Evolutionary conservation across 2,329 filamentous ascomycete species (phyloP), one percentile per base, ranked within the genome.

Genomic region (Colletotrichum horii): DNA sequence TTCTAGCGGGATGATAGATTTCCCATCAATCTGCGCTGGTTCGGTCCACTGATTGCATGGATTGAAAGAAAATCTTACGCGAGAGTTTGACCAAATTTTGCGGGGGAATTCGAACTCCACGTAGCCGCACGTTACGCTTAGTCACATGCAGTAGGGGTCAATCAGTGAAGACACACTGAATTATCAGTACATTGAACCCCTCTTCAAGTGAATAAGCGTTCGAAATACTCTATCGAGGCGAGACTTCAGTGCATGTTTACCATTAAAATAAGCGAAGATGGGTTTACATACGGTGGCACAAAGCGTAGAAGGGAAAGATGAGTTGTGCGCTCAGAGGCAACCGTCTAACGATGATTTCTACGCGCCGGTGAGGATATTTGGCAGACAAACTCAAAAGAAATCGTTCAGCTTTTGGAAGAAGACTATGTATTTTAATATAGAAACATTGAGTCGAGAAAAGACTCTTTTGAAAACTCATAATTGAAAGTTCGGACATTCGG

Each of bases 51-150:
- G 61, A 71, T 75, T 71, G 38, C 68, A 61, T 38, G 68, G 52
- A 43, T 62, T 7, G n/a, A 14, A 28, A 22, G 72, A 71, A 75
- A 61, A 75, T 75, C 72, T 75, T 75, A 75, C 72, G 72, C 28
- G 19, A 71, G 48, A 75, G 30, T 16, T 71, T 75, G 52, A 60
- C 36, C 22, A 43, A 68, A 61, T 11, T 61, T 55, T 75, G 68
- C 72, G 68, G 72, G 72, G 68, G 36, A 55, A 38, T 15, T 22
- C 4, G 11, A 9, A 66, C 65, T 26, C 60, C 16, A 38, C n/a
- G 32, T 38, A 36, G 32, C 12, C n/a, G 32, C 32, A 38, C 16
- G 22, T 22, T 24, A 12, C 36, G 61, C 34, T 43, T 30, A 32
- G 28, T 61, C 26, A 58, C 55, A 58, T 30, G 2, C 43, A 58